Evolutionary conservation across 768 basidiomycete species (phyloP).

Genomic region (Rhizopogon roseolus): DNA sequence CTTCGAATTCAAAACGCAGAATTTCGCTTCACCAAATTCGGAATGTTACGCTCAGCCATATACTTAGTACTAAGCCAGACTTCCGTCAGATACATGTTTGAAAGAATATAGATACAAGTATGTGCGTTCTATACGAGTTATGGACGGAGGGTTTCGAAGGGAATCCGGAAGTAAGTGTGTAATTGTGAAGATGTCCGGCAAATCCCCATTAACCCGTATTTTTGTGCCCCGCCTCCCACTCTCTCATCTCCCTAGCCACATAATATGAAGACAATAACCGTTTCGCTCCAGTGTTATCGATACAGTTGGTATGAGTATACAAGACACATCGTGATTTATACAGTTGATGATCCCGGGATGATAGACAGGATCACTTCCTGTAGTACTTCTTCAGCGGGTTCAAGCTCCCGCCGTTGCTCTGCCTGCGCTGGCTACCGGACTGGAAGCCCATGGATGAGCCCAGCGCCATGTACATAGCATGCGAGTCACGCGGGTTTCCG

Average conservation of each 20-base stretch:
- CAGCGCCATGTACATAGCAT: conserved; percentile 55
- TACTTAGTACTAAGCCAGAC: no score
- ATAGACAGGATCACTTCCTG: conserved; percentile 16
- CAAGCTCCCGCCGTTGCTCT: conserved; percentile 19
- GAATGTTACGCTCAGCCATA: no score
- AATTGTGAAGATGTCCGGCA: conserved; percentile 6
- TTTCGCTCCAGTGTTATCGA: conserved; percentile 13
- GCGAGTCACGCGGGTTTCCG: conserved; percentile 56
- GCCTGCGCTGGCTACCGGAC: conserved; percentile 17
- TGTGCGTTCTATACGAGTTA: conserved; percentile 14
- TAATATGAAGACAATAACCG: conserved; percentile 5
- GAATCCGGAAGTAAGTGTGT: not conserved
- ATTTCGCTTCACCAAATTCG: no score
- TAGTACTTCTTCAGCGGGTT: conserved; percentile 33
- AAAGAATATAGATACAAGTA: conserved; percentile 19
- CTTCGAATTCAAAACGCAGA: no score
- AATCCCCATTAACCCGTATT: not conserved
- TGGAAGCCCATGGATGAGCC: conserved; percentile 23
- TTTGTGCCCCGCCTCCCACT: not conserved
- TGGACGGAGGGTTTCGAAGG: conserved; percentile 17
- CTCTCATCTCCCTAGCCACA: not conserved
- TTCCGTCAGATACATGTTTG: not conserved
- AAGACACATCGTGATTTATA: conserved; percentile 4
- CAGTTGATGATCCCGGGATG: conserved; percentile 1
- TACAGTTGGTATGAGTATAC: conserved; percentile 15